Percentiles rank a stretch among this genome's conserved stretches.
These are phyloP conservation scores for Tylopilus vinaceipallidus DNA, from an alignment of 768 basidiomycete species.

Conservation along the genomic window DNA sequence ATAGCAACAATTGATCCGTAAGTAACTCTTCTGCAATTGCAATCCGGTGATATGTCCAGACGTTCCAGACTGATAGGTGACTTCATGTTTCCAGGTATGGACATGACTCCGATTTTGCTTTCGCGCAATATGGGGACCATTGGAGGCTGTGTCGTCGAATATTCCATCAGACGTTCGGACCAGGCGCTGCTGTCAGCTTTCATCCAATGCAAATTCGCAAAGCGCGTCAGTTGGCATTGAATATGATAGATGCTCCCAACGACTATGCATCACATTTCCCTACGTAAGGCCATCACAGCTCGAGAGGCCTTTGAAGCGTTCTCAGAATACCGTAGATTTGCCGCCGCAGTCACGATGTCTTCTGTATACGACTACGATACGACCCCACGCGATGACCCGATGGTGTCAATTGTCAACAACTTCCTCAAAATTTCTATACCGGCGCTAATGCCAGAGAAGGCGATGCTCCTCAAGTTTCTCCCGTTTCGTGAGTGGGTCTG, in stretches of 20 bases:
- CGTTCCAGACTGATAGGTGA: no score
- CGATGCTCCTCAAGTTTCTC: conserved; percentile 12
- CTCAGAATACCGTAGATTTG: conserved; percentile 20
- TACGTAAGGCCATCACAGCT: conserved; percentile 5
- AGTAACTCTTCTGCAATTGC: no score
- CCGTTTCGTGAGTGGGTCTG: conserved; percentile 14
- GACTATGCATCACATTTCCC: conserved; percentile 8
- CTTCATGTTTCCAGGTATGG: conserved; percentile 13
- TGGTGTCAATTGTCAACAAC: conserved; percentile 12
- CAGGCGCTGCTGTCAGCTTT: conserved; percentile 2
- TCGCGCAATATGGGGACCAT: conserved; percentile 12
- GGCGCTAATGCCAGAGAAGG: conserved; percentile 15
- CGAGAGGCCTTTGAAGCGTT: not conserved
- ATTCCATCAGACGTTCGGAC: conserved; percentile 14
- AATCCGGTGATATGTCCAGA: no score
- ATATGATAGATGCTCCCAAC: conserved; percentile 3
- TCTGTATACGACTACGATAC: conserved; percentile 22
- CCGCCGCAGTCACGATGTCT: conserved; percentile 30
- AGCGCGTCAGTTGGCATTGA: conserved; percentile 5
- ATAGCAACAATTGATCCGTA: conserved; percentile 18
- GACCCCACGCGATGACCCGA: conserved; percentile 11
- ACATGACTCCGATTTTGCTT: conserved; percentile 7
- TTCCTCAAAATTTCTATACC: conserved; percentile 9
- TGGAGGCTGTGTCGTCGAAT: conserved; percentile 14
- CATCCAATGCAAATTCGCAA: conserved; percentile 7